Base-by-base conservation (phyloP, 306 rosid species). In the Cicer pinnatifidum region DNA sequence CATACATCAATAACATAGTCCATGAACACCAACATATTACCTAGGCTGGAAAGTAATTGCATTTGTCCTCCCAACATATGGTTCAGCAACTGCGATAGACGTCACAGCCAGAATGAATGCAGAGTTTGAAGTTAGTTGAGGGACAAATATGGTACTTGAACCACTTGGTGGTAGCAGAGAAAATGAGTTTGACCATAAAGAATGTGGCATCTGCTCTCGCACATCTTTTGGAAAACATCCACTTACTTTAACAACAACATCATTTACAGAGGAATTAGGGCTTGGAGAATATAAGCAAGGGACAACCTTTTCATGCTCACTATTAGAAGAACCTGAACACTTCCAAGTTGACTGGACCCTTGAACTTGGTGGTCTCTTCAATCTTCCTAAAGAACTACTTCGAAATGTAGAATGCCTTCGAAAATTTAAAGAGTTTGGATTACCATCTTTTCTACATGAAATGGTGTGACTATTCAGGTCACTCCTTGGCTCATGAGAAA, bases 31-130 rank as follows among this genome's bases (percentile, higher is more conserved):
- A 67, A 43, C 69, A 17, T 5, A 16, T 68, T 85, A 91, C 98
- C 97, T 86, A 71, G 98, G 98, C 89, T 93, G 98, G 87, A 93
- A 86, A 65, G 84, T 84, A 38, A 93, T 91, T 80, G 90, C 93
- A 78, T 77, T 89, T 70, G 86, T 89, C 89, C 90, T 86, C 83
- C 91, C 97, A 75, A 86, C 72, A 79, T 85, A 82, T 71, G 91
- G 86, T 84, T 89, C 91, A 76, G 88, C 81, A 80, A 87, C 84
- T 53, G 88, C 76, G 77, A 82, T 89, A 66, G 92, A 87, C 8
- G 96, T 88, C 82, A 89, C 84, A 52, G 98, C 89, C 64, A 93
- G 71, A 79, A 91, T 71, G 67, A 71, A 82, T 67, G 98, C 94
- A 58, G 96, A 78, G 85, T 87, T 89, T 75, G 92, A 59, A 35